Evolutionary conservation across 441 rosid genomes (phyloP).

Genomic region (Codiaeum variegatum): DNA sequence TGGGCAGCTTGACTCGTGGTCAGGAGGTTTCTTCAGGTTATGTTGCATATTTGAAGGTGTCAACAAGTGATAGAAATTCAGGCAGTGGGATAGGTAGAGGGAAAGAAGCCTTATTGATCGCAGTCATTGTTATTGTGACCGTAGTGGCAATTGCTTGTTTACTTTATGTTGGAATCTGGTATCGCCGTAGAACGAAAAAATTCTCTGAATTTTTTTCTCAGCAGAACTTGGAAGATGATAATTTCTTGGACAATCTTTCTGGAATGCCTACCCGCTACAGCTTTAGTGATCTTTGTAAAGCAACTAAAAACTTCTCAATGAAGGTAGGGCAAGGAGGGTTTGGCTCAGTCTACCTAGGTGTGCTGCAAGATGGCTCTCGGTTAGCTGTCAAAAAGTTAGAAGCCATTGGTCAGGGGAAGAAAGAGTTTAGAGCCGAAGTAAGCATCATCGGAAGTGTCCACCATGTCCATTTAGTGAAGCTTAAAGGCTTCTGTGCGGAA

Average conservation of each 20-base stretch:
- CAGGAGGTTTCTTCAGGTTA: constrained; percentile 33
- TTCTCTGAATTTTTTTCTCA: constrained; percentile 31
- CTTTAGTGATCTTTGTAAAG: constrained; percentile 56
- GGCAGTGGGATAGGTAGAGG: constrained; percentile 13
- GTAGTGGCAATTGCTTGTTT: constrained; percentile 42
- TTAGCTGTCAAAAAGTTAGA: constrained; percentile 83
- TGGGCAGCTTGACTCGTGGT: constrained; percentile 55
- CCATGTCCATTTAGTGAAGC: constrained; percentile 71
- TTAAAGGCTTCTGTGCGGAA: constrained; percentile 79
- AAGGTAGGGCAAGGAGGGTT: constrained; percentile 89
- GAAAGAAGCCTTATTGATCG: constrained; percentile 31
- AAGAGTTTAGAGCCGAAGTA: constrained; percentile 84
- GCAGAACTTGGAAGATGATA: constrained; percentile 55
- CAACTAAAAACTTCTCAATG: constrained; percentile 62
- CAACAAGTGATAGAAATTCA: constrained; percentile 3
- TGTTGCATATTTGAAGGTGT: constrained; percentile 54
- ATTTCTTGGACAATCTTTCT: constrained; percentile 50
- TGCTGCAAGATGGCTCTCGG: constrained; percentile 60
- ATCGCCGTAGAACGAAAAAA: constrained; percentile 27
- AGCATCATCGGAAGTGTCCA: constrained; percentile 76
- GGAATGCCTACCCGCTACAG: constrained; percentile 74
- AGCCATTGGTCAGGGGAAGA: constrained; percentile 80
- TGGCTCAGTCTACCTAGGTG: constrained; percentile 72
- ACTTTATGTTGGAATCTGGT: constrained; percentile 40
- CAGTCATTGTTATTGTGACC: constrained; percentile 44